These are phyloP conservation scores for Melaleuca quinquenervia DNA, from an alignment of 345 rosid species.

Conservation along the genomic window DNA sequence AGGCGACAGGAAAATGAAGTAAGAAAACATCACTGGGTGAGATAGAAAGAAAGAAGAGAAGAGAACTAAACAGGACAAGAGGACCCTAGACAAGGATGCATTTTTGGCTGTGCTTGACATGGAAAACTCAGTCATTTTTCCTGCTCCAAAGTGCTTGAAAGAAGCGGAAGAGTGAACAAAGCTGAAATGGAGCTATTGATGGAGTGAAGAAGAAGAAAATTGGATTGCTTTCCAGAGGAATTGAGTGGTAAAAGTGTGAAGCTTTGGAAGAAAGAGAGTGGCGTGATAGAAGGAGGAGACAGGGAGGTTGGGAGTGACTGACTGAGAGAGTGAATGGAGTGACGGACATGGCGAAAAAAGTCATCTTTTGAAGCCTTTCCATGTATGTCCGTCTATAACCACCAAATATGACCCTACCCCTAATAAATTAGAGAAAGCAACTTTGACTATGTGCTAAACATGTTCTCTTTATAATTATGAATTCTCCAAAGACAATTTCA, in stretches of 20 bases:
- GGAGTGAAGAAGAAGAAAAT: background rate
- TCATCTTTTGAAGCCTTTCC: background rate
- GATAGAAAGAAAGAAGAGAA: slow-evolving; percentile 4
- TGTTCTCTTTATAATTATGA: background rate
- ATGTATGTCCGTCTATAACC: background rate
- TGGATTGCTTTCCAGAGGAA: background rate
- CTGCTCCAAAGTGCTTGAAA: background rate
- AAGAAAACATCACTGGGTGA: slow-evolving; percentile 8
- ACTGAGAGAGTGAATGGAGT: background rate
- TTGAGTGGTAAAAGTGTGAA: background rate
- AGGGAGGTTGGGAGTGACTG: background rate
- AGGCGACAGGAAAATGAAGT: slow-evolving; percentile 45
- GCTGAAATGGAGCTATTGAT: background rate
- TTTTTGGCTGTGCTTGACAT: background rate
- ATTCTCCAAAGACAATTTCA: background rate
- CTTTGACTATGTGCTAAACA: background rate
- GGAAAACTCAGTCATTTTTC: background rate
- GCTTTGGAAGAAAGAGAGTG: slow-evolving; percentile 22
- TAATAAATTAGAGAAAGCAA: background rate
- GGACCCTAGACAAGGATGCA: background rate
- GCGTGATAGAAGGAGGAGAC: slow-evolving; percentile 43
- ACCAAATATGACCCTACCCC: background rate
- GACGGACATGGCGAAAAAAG: background rate
- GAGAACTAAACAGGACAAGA: background rate
- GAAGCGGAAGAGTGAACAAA: background rate